These are phyloP conservation scores for Pistacia atlantica DNA, from an alignment of 345 rosid genomes.

Conservation along the genomic window DNA sequence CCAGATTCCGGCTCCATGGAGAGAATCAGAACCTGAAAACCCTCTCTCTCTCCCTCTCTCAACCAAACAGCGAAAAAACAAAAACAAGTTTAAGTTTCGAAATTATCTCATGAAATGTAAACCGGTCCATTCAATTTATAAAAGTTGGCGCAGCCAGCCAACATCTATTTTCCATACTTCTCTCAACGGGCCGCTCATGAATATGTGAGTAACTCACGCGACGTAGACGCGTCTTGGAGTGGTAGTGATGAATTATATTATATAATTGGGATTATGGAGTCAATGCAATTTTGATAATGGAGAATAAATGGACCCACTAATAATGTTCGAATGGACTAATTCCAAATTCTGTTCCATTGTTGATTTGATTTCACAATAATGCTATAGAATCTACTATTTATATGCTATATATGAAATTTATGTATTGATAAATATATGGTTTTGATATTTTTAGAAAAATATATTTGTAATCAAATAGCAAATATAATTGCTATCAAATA, in stretches of 20 bases:
- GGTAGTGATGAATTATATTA: no score
- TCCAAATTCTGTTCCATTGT: background rate
- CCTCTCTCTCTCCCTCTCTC: constrained; percentile 9
- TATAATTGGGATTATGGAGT: no score
- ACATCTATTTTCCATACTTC: background rate
- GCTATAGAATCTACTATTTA: no score
- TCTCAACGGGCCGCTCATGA: background rate
- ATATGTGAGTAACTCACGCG: background rate
- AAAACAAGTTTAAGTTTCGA: background rate
- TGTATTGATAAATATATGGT: no score
- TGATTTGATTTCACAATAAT: background rate
- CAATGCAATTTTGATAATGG: background rate
- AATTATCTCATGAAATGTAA: background rate
- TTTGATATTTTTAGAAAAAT: no score
- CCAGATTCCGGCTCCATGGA: constrained; percentile 52
- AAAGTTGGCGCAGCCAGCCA: background rate
- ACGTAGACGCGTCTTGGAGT: background rate
- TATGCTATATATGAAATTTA: no score
- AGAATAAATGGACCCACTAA: background rate
- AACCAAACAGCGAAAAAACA: background rate
- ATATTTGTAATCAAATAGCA: no score
- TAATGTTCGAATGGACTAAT: background rate
- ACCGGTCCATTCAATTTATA: background rate
- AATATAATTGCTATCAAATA: no score
- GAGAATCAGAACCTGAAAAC: background rate